These are phyloP conservation scores for Ceriops decandra DNA, from an alignment of 345 rosid species.

Conservation along the genomic window DNA sequence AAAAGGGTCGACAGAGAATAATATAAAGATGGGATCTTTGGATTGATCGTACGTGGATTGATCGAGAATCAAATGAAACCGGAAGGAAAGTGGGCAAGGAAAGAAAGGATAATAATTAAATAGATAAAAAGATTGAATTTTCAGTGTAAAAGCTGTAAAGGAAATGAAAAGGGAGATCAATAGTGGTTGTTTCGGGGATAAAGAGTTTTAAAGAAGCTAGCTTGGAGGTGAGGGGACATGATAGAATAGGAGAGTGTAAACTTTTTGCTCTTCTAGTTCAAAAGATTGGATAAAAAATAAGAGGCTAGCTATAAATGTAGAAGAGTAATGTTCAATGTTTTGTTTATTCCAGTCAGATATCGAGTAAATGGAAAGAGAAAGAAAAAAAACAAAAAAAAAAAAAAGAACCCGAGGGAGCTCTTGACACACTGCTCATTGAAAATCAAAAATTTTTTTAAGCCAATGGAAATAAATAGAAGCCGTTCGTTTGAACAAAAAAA, in stretches of 20 bases:
- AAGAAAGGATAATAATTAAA: neutral
- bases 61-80: constrained; percentile 41
- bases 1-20: constrained; percentile 26
- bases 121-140: neutral
- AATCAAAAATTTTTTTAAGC: neutral
- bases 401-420: constrained; percentile 65
- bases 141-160: neutral
- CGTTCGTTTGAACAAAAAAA: no score
- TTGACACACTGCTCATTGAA: constrained; percentile 42
- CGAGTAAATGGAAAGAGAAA: constrained; percentile 5
- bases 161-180: constrained; percentile 6
- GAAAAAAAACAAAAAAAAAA: constrained; percentile 6
- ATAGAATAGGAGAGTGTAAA: neutral
- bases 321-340: constrained; percentile 24
- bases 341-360: constrained; percentile 14
- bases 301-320: constrained; percentile 22
- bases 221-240: neutral
- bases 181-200: neutral
- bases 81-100: constrained; percentile 33
- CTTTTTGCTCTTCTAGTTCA: neutral
- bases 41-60: constrained; percentile 11
- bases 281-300: neutral
- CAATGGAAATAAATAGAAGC: neutral
- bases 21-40: constrained; percentile 22
- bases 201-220: constrained; percentile 4